phyloP scores from a whole-genome alignment of 2,329 filamentous ascomycete species.

The Cladophialophora carrionii region DNA sequence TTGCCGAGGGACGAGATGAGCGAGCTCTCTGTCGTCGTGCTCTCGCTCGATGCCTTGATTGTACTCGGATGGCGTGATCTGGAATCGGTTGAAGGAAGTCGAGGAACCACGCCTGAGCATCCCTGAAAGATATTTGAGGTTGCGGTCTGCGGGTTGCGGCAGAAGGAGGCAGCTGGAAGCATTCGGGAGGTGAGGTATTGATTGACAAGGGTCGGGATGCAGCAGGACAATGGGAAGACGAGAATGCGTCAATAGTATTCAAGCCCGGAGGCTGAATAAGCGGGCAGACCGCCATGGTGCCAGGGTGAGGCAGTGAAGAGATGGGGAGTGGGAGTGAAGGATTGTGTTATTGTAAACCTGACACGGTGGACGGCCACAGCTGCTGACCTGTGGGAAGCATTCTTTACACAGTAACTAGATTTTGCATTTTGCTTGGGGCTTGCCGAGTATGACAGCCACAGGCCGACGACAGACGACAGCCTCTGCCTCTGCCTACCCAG shows the following conservation, averaged over 20 bases:
- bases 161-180: conserved; percentile 27
- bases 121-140: conserved; percentile 15
- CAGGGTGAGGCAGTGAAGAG: conserved; percentile 7
- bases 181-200: conserved; percentile 23
- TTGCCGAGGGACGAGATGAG: conserved; percentile 11
- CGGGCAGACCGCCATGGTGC: conserved; percentile 12
- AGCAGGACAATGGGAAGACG: conserved; percentile 18
- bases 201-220: conserved; percentile 12
- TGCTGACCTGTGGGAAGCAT: conserved; percentile 9
- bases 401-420: conserved; percentile 1
- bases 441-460: conserved; percentile 2
- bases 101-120: conserved; percentile 22
- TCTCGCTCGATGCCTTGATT: conserved; percentile 3
- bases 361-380: neutral
- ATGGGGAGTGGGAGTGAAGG: conserved; percentile 3
- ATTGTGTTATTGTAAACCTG: neutral
- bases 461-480: neutral
- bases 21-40: neutral
- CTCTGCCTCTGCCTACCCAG: neutral
- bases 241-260: conserved; percentile 18
- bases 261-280: conserved; percentile 14
- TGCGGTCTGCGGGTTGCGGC: conserved; percentile 13
- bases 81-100: conserved; percentile 17
- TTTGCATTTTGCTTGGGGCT: conserved; percentile 1
- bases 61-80: conserved; percentile 4